Conservation (phyloP, 1,284 basidiomycete species). For the Athelia psychrophila region DNA sequence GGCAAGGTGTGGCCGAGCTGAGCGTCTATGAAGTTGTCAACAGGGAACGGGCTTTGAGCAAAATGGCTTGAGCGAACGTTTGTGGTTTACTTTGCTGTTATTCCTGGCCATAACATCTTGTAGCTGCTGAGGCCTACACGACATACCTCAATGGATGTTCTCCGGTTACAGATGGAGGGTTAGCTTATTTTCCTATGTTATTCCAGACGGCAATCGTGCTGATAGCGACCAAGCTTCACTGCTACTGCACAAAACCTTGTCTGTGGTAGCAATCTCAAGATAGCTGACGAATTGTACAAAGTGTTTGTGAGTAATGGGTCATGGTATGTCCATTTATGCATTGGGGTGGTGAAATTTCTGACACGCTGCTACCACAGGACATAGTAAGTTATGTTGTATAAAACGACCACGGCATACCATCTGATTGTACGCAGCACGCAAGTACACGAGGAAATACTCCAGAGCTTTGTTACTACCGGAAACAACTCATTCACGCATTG, state of each 20-base stretch:
- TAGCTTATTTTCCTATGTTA: background rate
- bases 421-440: too few species aligned
- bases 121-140: slow-evolving; percentile 3
- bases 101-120: background rate
- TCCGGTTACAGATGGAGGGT: background rate
- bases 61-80: slow-evolving; percentile 3
- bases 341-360: background rate
- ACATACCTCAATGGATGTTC: background rate
- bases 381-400: background rate
- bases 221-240: slow-evolving; percentile 4
- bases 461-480: too few species aligned
- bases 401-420: too few species aligned
- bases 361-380: slow-evolving; percentile 1
- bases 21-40: slow-evolving; percentile 8
- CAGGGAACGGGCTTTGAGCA: slow-evolving; percentile 2
- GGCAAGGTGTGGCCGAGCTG: background rate
- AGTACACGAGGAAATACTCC: too few species aligned
- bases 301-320: slow-evolving; percentile 10
- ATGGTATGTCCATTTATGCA: slow-evolving; percentile 6
- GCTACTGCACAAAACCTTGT: slow-evolving; percentile 10
- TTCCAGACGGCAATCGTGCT: background rate
- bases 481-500: slow-evolving; percentile 12
- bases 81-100: background rate
- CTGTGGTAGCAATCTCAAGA: slow-evolving; percentile 9
- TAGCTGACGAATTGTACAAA: slow-evolving; percentile 10